Percentiles rank a stretch among this genome's conserved stretches.
Conservation (phyloP, 108 stramenopile genomes). For the Nannochloropsis gaditana region DNA sequence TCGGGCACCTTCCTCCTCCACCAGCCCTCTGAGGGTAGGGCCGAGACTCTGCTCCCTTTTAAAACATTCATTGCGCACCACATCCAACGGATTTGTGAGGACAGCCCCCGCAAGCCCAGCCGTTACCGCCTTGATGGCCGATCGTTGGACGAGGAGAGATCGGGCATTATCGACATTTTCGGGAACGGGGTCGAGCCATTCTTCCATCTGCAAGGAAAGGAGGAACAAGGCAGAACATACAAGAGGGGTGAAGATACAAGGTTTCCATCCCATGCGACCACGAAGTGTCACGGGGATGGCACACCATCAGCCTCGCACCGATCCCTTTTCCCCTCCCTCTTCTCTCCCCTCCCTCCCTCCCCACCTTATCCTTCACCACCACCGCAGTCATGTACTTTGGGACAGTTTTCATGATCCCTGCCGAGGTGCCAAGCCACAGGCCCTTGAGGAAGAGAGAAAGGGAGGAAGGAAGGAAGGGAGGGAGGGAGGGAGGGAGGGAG, state of each 20-base stretch:
- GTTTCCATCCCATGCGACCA: background rate
- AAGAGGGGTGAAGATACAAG: background rate
- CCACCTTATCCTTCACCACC: conserved; percentile 74
- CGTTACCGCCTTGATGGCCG: conserved; percentile 71
- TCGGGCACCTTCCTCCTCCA: conserved; percentile 44
- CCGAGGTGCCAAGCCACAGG: conserved; percentile 82
- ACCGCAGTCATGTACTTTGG: conserved; percentile 93
- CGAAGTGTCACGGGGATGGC: background rate
- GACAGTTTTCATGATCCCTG: conserved; percentile 94
- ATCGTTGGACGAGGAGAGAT: conserved; percentile 52
- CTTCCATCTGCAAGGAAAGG: background rate
- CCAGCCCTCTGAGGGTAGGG: conserved; percentile 38
- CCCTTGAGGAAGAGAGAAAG: background rate
- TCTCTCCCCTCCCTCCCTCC: background rate
- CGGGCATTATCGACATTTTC: conserved; percentile 20
- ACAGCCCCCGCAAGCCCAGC: conserved; percentile 93
- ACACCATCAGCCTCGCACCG: background rate
- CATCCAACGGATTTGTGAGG: conserved; percentile 93
- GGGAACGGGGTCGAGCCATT: conserved; percentile 51
- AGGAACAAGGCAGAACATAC: background rate
- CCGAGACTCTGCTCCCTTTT: conserved; percentile 74
- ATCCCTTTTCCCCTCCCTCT: background rate
- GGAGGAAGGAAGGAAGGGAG: background rate
- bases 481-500: background rate
- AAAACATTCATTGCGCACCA: conserved; percentile 98